Conservation (phyloP, 345 rosid genomes). For the Kernera saxatilis region DNA sequence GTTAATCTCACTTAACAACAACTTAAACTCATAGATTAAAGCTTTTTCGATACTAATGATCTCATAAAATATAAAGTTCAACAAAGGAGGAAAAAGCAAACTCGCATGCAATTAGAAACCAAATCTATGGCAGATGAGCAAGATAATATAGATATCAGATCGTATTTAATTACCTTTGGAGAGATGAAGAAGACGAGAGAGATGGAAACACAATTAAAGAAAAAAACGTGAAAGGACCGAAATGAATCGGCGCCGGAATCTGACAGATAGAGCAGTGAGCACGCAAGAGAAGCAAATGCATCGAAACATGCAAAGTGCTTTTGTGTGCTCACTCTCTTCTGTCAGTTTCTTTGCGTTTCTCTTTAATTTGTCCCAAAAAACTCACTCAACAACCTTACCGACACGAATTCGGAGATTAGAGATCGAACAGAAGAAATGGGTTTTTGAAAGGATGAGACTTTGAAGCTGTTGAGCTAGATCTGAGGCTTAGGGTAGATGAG, state of each 20-base stretch:
- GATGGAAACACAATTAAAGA: neutral
- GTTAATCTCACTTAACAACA: slow-evolving; percentile 39
- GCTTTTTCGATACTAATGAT: slow-evolving; percentile 27
- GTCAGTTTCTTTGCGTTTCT: slow-evolving; percentile 62
- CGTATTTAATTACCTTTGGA: neutral
- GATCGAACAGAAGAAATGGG: neutral
- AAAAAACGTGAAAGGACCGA: slow-evolving; percentile 32
- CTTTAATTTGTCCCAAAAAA: neutral
- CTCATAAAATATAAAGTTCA: slow-evolving; percentile 27
- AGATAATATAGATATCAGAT: neutral
- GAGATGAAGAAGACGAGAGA: neutral
- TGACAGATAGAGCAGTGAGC: slow-evolving; percentile 98
- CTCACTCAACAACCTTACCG: neutral
- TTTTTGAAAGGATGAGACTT: neutral
- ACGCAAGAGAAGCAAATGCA: slow-evolving; percentile 73
- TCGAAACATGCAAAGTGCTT: slow-evolving; percentile 53
- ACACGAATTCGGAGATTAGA: neutral
- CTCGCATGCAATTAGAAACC: slow-evolving; percentile 20
- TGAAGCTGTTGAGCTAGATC: slow-evolving; percentile 18
- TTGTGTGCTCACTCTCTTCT: slow-evolving; percentile 99
- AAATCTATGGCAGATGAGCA: neutral
- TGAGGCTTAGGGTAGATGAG: slow-evolving; percentile 24
- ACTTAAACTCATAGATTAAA: slow-evolving; percentile 31
- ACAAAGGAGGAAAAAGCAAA: slow-evolving; percentile 1
- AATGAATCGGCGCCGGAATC: slow-evolving; percentile 50